Percentiles rank a stretch among this genome's conserved stretches.
These are phyloP conservation scores for Schrenkiella parvula DNA, from an alignment of 345 rosid genomes.

Conservation along the genomic window DNA sequence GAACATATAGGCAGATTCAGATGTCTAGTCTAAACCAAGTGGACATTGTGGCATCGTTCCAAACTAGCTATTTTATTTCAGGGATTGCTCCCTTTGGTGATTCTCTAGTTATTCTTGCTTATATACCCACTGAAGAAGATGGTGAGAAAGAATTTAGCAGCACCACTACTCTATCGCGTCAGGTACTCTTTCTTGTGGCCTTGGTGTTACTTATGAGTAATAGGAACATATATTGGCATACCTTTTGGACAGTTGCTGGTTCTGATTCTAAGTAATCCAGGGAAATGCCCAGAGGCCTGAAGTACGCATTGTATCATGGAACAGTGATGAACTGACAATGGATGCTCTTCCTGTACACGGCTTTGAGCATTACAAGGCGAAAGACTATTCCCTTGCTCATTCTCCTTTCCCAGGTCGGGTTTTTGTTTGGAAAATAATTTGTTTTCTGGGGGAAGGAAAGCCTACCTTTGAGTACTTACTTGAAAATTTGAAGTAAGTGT, in stretches of 20 bases:
- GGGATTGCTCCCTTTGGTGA: slow-evolving; percentile 99
- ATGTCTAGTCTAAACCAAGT: slow-evolving; percentile 69
- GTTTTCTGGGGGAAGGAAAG: slow-evolving; percentile 14
- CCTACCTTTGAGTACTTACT: slow-evolving; percentile 20
- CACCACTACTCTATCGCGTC: slow-evolving; percentile 61
- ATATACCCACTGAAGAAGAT: slow-evolving; percentile 76
- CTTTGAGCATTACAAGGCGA: slow-evolving; percentile 96
- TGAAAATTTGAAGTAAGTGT: slow-evolving; percentile 26
- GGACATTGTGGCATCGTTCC: slow-evolving; percentile 96
- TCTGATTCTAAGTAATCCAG: slow-evolving; percentile 43
- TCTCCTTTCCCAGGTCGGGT: slow-evolving; percentile 91
- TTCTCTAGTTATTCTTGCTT: slow-evolving; percentile 95
- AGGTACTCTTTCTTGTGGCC: slow-evolving; percentile 49
- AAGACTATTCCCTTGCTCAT: slow-evolving; percentile 96
- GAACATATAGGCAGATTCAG: slow-evolving; percentile 51
- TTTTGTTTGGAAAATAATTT: slow-evolving; percentile 18
- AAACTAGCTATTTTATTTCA: slow-evolving; percentile 95
- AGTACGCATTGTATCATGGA: slow-evolving; percentile 89
- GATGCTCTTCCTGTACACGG: slow-evolving; percentile 98
- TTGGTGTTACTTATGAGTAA: neutral
- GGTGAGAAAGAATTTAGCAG: slow-evolving; percentile 77
- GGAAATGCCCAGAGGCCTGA: slow-evolving; percentile 98
- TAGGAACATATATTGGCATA: neutral
- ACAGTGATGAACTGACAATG: slow-evolving; percentile 91
- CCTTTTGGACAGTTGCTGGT: slow-evolving; percentile 9